A percentile compares a stretch with the other conserved stretches of the same genome.
Evolutionary conservation across 805 yeast genomes (phyloP).

Genomic region (Yamadazyma paraphyllophila): DNA sequence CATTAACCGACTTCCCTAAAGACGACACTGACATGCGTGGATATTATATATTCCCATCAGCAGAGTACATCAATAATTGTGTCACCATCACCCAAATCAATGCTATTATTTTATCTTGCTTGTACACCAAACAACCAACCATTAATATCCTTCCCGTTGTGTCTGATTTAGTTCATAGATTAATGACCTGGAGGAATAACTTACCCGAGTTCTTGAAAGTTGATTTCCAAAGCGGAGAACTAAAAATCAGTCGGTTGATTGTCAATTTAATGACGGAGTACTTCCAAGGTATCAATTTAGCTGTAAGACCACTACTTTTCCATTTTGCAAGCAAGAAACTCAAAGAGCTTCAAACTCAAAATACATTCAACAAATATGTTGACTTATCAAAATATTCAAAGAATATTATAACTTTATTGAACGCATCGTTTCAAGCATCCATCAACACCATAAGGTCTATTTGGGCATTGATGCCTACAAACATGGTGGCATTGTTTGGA

Average conservation of each 20-base stretch:
- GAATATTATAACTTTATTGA: slow-evolving; percentile 63
- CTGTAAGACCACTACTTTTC: slow-evolving; percentile 72
- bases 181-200: slow-evolving; percentile 64
- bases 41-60: slow-evolving; percentile 72
- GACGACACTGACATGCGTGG: slow-evolving; percentile 54
- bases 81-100: slow-evolving; percentile 77
- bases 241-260: slow-evolving; percentile 60
- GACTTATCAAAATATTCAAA: slow-evolving; percentile 68
- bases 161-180: slow-evolving; percentile 63
- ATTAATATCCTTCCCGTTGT: slow-evolving; percentile 74
- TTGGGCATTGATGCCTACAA: slow-evolving; percentile 73
- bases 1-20: slow-evolving; percentile 33
- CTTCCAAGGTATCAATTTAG: slow-evolving; percentile 77
- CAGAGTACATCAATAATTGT: slow-evolving; percentile 73
- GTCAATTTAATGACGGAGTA: slow-evolving; percentile 81
- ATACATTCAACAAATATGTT: slow-evolving; percentile 48
- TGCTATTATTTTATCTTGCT: slow-evolving; percentile 64
- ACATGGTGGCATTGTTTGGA: slow-evolving; percentile 82
- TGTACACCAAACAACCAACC: slow-evolving; percentile 74
- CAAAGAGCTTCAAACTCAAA: slow-evolving; percentile 43
- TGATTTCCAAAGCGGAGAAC: slow-evolving; percentile 53
- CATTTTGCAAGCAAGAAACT: slow-evolving; percentile 72
- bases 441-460: slow-evolving; percentile 70
- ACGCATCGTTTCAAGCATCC: slow-evolving; percentile 78
- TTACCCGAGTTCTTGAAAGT: slow-evolving; percentile 64